Evolutionary conservation across 2,329 filamentous ascomycete genomes (phyloP), one percentile per base, ranked within the genome.

Genomic region (Monosporascus cannonballus): DNA sequence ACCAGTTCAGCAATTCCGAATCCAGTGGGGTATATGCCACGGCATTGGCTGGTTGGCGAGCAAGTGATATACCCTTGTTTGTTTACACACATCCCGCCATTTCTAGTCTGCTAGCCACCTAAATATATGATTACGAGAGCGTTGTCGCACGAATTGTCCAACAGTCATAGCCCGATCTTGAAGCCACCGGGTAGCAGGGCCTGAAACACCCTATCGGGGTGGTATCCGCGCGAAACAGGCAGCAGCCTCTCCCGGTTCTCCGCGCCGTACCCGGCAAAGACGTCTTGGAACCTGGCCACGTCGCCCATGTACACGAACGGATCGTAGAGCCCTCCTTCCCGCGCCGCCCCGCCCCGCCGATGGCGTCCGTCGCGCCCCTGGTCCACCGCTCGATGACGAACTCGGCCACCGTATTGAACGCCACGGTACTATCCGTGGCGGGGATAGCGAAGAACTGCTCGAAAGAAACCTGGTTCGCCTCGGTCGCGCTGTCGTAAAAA

Each of bases 291-390:
- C 8, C 54, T 52, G 24, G 65, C 63, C 3, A 69, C 68, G 49
- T 73, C 72, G 53, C 71, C 70, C 42, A 72, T 60, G 56, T 71
- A 77, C 58, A 75, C 70, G 56, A 71, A 73, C 14, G 69, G 67
- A 17, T 67, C 63, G 46, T 67, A 67, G 1, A 71, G 60, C 24
- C 71, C 67, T 6, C 67, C 62, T 60, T 61, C 59, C 34, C 52
- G 51, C n/a, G 64, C 58, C 22, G 59, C 60, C 4, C 52, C 53
- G 37, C 62, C 54, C n/a, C n/a, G n/a, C n/a, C n/a, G 38, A 64
- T 61, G 8, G 61, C 52, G 2, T 54, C 44, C 15, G 60, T 54
- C 14, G 63, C 59, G 15, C 54, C 58, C 48, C 58, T 52, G 15
- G 53, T 55, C 52, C n/a, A n/a, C 9, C 59, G 63, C 57, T 68